Conservation (phyloP, 169 alveolate genomes). For the Miamiensis avidus region DNA sequence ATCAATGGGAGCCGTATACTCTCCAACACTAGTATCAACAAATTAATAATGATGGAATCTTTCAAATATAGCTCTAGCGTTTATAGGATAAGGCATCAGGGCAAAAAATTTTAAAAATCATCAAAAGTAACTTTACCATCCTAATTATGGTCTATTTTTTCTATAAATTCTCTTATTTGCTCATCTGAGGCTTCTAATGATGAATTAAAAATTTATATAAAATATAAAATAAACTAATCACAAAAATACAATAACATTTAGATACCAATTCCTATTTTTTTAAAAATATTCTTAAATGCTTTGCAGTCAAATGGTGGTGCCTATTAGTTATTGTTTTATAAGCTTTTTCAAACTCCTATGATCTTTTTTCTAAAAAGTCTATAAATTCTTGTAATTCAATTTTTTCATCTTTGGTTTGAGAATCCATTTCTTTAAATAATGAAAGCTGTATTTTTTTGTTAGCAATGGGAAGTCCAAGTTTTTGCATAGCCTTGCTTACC, state of each 20-base stretch:
- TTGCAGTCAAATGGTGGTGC: not conserved
- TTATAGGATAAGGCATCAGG: not conserved
- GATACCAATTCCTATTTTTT: not conserved
- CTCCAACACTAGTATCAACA: not conserved
- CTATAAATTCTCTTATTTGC: not conserved
- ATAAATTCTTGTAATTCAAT: not conserved
- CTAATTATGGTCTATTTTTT: no score
- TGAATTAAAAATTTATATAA: no score
- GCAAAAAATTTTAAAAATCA: not conserved
- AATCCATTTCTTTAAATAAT: not conserved
- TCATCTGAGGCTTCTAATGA: not conserved
- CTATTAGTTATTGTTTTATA: not conserved
- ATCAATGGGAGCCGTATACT: not conserved
- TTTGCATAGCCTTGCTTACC: not conserved
- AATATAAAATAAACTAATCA: no score
- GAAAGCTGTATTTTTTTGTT: not conserved
- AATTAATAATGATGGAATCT: not conserved
- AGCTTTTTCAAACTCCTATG: not conserved
- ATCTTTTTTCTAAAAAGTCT: not conserved
- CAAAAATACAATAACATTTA: no score
- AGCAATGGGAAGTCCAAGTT: not conserved
- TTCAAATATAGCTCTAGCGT: not conserved
- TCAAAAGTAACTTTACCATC: not conserved
- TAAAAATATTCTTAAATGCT: not conserved
- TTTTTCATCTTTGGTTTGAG: not conserved